Base-by-base conservation (phyloP, 1,139 yeast species). In the Candida freyschussii region DNA sequence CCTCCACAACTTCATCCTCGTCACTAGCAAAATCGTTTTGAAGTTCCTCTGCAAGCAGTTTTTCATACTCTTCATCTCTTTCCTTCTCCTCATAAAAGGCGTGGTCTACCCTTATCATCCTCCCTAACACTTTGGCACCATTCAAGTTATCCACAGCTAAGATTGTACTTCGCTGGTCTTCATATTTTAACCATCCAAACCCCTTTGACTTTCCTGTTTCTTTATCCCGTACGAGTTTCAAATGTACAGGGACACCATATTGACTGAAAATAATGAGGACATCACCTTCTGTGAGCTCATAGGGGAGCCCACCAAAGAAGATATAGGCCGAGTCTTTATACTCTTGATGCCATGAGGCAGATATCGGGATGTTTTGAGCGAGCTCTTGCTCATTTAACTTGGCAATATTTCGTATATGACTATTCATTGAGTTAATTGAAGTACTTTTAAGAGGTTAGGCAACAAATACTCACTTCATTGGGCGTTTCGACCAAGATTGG, bases 341-440 rank as follows among this genome's bases (percentile, higher is more conserved):
- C 44, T 89, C 95, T 45, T 76, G 69, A 53, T 89, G 97, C 97
- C 97, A 89, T 9, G 96, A 85, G 1, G 82, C 83, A 6, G 66
- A 62, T 26, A 70, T 69, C 0, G 78, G 56, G 1, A 77, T 70
- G n/a, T 79, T 78, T 13, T 62, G 61, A 14, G 67, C 71, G 17
- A 89, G 63, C 53, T 89, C 97, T 39, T 66, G 67, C 36, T 75
- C 75, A 51, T 79, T 86, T 32, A 86, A 69, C 32, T 65, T 65
- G 47, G 77, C 71, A 21, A 81, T 75, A 41, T 72, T 69, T 35
- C 48, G 47, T 19, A 55, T 48, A 32, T 55, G 58, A 29, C 45
- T 37, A 10, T 12, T 8, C 10, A 13, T 13, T 13, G 26, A 7
- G 24, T 21, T 21, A 21, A 13, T 21, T n/a, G 11, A 19, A 7